Conservation (phyloP, 345 rosid species). For the Rhodamnia rubescens region DNA sequence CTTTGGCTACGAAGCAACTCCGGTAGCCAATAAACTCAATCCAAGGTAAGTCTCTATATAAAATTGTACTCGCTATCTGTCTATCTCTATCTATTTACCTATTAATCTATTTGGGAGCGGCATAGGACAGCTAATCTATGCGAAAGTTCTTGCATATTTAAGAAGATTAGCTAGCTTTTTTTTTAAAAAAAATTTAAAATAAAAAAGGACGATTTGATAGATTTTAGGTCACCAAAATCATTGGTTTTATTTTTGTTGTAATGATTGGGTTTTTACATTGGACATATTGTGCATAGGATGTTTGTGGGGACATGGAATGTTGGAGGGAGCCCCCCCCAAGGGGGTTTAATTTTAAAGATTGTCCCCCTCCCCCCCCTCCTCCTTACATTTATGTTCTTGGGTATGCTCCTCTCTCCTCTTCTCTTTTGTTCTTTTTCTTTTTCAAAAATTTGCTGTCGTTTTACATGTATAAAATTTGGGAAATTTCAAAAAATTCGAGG, state of each 20-base stretch:
- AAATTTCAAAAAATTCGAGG: neutral
- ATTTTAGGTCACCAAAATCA: neutral
- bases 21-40: conserved; percentile 22
- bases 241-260: neutral
- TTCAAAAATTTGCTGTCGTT: too few relatives aligned
- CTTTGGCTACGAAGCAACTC: conserved; percentile 2
- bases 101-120: too few relatives aligned
- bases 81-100: neutral
- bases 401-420: conserved; percentile 16
- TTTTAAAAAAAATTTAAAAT: neutral
- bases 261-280: neutral
- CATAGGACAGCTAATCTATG: too few relatives aligned
- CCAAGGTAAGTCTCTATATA: conserved; percentile 31
- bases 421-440: neutral
- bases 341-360: conserved; percentile 51
- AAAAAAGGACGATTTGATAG: neutral
- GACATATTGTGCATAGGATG: conserved; percentile 27
- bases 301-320: conserved; percentile 96
- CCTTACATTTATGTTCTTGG: conserved; percentile 81
- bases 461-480: neutral
- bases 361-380: conserved; percentile 44
- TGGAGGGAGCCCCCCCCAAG: conserved; percentile 73
- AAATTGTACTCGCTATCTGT: neutral
- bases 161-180: neutral
- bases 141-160: neutral